Evolutionary conservation across 179 eudicot genomes (phyloP).

Genomic region (Pouteria campechiana): DNA sequence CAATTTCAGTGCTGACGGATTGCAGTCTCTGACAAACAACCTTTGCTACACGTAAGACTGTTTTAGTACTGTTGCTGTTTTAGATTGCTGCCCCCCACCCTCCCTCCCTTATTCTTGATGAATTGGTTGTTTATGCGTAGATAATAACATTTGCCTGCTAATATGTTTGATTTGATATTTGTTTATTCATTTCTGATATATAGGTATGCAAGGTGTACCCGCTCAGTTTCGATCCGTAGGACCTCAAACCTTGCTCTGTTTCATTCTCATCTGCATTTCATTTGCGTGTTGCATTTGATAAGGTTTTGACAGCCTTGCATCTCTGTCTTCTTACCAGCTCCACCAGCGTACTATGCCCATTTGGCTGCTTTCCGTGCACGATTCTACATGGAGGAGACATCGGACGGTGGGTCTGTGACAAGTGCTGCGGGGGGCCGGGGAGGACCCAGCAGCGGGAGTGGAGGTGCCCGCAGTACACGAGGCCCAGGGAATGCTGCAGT

Average conservation of each 20-base stretch:
- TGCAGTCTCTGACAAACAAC: conserved; percentile 82
- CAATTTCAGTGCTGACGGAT: conserved; percentile 71
- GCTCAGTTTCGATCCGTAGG: conserved; percentile 78
- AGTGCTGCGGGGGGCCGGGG: conserved; percentile 11
- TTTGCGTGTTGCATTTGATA: not conserved
- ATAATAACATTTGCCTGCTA: no score
- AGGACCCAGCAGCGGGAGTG: no score
- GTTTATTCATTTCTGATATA: not conserved
- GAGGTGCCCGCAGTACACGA: conserved; percentile 22
- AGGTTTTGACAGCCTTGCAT: no score
- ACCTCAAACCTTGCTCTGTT: not conserved
- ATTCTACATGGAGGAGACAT: conserved; percentile 78
- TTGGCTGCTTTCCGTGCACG: conserved; percentile 81
- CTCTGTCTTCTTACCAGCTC: conserved; percentile 24
- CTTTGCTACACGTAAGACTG: conserved; percentile 86
- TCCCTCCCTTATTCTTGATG: not conserved
- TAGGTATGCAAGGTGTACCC: conserved; percentile 90
- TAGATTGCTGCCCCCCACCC: not conserved
- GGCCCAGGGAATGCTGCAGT: conserved; percentile 19
- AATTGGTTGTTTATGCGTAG: not conserved
- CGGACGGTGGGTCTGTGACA: conserved; percentile 37
- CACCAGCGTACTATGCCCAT: conserved; percentile 86
- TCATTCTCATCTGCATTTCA: not conserved
- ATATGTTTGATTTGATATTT: not conserved
- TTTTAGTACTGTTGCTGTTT: no score